Base-by-base conservation (phyloP, 2,329 filamentous ascomycete species). In the Cadophora malorum region DNA sequence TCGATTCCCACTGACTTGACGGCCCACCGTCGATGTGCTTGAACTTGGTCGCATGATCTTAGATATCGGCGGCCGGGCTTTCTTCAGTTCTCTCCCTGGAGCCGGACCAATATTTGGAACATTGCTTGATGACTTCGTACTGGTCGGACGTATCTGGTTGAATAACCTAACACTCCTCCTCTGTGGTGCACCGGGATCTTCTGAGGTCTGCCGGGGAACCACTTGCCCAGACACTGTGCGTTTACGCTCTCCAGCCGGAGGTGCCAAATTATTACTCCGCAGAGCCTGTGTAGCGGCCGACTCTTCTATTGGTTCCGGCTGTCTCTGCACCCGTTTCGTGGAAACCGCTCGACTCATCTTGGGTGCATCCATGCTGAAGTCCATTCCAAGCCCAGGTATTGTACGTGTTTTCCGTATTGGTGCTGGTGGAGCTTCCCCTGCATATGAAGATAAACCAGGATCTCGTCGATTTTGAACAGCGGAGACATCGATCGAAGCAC, bases 161-260 rank as follows among this genome's bases (percentile, higher is more conserved):
- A 92, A 90, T 74, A 94, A 83, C 67, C 92, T 86, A 23, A 90
- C 90, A 75, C 92, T 94, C 73, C 92, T 85, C 74, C 92, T 84
- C 72, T 90, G 88, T 1, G 87, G 85, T 21, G 84, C 85, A 50
- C 85, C 84, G 50, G 87, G 86, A 73, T 93, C 91, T 69, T 89
- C 85, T 4, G 86, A 87, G 56, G 78, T 74, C 64, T 81, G 84
- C 70, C 79, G 81, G 60, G 82, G 82, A 60, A 86, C 86, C 16
- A 85, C 86, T 73, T 97, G 93, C 4, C 95, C 95, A 50, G 95
- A 97, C n/a, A 97, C 87, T 1, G 94, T 97, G 73, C 95, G 89
- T 81, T 97, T 98, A 78, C 94, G 88, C 69, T 94, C 92, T 16
- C 84, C 80, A 4, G 81, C 83, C 21, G 69, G 63, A 64, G 72